Percentiles rank a stretch among this genome's conserved stretches.
These are phyloP conservation scores for Mrakia hoshinonis DNA, from an alignment of 768 basidiomycete species.

Conservation along the genomic window DNA sequence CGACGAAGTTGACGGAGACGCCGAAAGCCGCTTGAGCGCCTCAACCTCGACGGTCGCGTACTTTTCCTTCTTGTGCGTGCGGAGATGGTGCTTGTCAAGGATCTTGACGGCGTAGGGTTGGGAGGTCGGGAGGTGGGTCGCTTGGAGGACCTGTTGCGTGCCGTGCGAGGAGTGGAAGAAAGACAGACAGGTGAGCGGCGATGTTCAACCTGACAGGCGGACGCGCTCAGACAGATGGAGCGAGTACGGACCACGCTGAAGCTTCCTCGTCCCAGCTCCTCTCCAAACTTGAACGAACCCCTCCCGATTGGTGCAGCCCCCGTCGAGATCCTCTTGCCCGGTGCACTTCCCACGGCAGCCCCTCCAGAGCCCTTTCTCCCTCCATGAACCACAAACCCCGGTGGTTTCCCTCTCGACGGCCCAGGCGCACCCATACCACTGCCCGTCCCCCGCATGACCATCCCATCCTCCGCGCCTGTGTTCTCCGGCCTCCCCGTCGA, in stretches of 20 bases:
- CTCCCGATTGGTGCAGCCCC: constrained; percentile 8
- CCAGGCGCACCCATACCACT: neutral
- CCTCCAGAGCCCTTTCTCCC: constrained; percentile 13
- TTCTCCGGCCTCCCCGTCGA: constrained; percentile 10
- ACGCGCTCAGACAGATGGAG: neutral
- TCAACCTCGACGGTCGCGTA: constrained; percentile 75
- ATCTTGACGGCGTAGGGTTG: constrained; percentile 69
- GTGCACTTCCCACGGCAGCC: neutral
- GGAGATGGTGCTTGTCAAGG: constrained; percentile 72
- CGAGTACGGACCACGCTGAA: constrained; percentile 61
- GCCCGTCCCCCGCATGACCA: neutral
- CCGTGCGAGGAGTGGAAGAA: constrained; percentile 35
- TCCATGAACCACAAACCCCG: constrained; percentile 27
- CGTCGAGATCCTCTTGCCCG: neutral
- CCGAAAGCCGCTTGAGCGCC: constrained; percentile 47
- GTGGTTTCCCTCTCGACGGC: neutral
- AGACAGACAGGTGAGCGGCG: neutral
- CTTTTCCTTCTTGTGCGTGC: constrained; percentile 60
- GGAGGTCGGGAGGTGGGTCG: constrained; percentile 50
- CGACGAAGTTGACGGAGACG: neutral
- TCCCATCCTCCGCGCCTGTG: neutral
- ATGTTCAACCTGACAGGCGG: neutral
- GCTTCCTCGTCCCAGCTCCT: constrained; percentile 49
- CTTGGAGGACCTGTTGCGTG: constrained; percentile 57
- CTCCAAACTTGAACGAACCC: constrained; percentile 37